These are phyloP conservation scores for Coemansia javaensis DNA, from an alignment of 192 early-diverging fungal genomes.

Conservation along the genomic window DNA sequence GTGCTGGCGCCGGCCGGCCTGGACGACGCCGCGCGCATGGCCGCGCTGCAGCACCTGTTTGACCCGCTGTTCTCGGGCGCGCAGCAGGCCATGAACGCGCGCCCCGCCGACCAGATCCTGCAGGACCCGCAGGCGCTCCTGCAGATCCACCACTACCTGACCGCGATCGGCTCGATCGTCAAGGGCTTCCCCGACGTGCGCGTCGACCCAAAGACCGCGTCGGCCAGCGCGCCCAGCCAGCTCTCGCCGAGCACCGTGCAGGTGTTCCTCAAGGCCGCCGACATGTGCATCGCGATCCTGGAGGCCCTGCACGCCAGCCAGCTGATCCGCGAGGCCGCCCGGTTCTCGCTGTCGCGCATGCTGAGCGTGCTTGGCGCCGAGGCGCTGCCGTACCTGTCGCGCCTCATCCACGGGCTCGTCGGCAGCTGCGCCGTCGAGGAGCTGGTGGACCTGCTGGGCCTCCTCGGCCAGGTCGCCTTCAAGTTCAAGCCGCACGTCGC, in stretches of 20 bases:
- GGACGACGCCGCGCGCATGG: conserved; percentile 64
- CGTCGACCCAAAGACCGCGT: conserved; percentile 31
- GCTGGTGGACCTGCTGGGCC: conserved; percentile 78
- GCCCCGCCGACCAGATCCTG: conserved; percentile 48
- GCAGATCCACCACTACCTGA: conserved; percentile 77
- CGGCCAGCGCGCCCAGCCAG: conserved; percentile 30
- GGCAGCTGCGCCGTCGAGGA: conserved; percentile 72
- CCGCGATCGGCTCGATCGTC: conserved; percentile 76
- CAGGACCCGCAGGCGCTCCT: conserved; percentile 67
- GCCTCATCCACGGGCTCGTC: conserved; percentile 72
- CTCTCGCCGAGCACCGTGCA: conserved; percentile 41
- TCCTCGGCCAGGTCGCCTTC: conserved; percentile 77
- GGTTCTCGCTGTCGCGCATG: conserved; percentile 81
- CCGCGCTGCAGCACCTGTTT: conserved; percentile 64
- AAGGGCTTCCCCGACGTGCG: conserved; percentile 67
- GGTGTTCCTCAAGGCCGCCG: conserved; percentile 77
- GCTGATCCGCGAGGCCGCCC: conserved; percentile 63
- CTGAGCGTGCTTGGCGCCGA: conserved; percentile 81
- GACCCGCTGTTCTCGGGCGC: conserved; percentile 73
- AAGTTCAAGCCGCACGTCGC: conserved; percentile 75
- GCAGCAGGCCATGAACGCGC: conserved; percentile 62
- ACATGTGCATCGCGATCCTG: conserved; percentile 67
- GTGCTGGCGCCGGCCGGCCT: conserved; percentile 77
- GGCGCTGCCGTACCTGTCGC: conserved; percentile 73
- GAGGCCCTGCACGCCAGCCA: conserved; percentile 58